Evolutionary conservation across 495 filamentous ascomycete species (phyloP), one percentile per base, ranked within the genome.

Genomic region (Hypoxylon subgilvum): DNA sequence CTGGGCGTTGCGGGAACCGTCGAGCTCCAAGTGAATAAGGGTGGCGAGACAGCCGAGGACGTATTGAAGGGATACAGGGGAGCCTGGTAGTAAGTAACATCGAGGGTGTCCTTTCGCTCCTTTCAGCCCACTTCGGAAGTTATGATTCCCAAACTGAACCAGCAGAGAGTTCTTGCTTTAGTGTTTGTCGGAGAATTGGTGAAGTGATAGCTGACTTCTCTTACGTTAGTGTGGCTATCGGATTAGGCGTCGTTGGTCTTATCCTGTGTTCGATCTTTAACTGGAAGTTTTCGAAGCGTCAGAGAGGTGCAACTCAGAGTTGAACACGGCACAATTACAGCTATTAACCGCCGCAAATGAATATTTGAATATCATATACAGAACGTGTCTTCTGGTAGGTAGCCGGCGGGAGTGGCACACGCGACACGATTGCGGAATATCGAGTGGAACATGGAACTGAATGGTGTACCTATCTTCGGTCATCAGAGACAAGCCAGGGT

Each of bases 1-100:
- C 72, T 82, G 21, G 79, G 78, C n/a, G 63, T 82, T 41, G 79
- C 78, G 21, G 77, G 76, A 21, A 76, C 76, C 5, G 66, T 78
- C 31, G 78, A 79, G 51, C 46, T 68, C 4, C 57, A 73, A 8
- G 61, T 75, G 7, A 68, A 74, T 47, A 54, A 66, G 16, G 67
- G 65, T 0, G 72, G 74, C n/a, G 54, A 49, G 31, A 63, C 63
- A n/a, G 32, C 51, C 2, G 66, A 68, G 31, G 69, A 76, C 31
- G 58, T 73, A 16, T 54, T 79, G 9, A 60, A 57, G 31, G 76
- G 76, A 13, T 79, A 76, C 39, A 65, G 73, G 42, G 69, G 71
- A 39, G 74, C 72, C 49, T 66, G 65, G 64, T 77, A 72, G 59
- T 59, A 17, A 62, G 59, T 62, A 43, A 41, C 12, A 13, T 45